These are phyloP conservation scores for Croton setiger DNA, from an alignment of 441 rosid species.

Conservation along the genomic window DNA sequence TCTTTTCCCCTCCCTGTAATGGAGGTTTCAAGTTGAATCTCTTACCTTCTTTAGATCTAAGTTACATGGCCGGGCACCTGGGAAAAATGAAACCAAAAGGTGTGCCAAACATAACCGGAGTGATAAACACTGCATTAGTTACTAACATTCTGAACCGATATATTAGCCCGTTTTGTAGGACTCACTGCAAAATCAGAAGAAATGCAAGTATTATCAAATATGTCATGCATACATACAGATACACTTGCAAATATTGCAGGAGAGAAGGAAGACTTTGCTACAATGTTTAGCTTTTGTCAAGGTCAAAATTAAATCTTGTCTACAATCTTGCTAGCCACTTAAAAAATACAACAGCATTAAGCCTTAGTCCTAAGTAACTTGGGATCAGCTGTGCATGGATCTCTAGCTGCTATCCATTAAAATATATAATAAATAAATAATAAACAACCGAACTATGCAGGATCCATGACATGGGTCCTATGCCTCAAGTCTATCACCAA, in stretches of 20 bases:
- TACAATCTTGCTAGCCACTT: not conserved
- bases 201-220: not conserved
- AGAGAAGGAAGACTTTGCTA: not conserved
- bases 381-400: too few species aligned
- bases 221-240: not conserved
- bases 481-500: too few species aligned
- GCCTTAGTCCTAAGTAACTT: too few species aligned
- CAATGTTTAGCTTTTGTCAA: not conserved
- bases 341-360: not conserved
- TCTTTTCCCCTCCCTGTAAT: not conserved
- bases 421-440: too few species aligned
- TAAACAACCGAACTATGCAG: too few species aligned
- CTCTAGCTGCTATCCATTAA: too few species aligned
- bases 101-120: not conserved
- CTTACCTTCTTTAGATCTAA: not conserved
- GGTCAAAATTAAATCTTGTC: not conserved
- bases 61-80: not conserved
- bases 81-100: not conserved
- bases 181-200: not conserved
- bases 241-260: not conserved
- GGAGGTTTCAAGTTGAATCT: not conserved
- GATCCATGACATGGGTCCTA: too few species aligned
- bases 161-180: not conserved
- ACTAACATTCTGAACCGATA: not conserved
- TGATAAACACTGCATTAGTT: not conserved